Percentiles rank a stretch among this genome's conserved stretches.
These are phyloP conservation scores for Priceomyces melissophilus DNA, from an alignment of 805 yeast genomes.

Conservation along the genomic window DNA sequence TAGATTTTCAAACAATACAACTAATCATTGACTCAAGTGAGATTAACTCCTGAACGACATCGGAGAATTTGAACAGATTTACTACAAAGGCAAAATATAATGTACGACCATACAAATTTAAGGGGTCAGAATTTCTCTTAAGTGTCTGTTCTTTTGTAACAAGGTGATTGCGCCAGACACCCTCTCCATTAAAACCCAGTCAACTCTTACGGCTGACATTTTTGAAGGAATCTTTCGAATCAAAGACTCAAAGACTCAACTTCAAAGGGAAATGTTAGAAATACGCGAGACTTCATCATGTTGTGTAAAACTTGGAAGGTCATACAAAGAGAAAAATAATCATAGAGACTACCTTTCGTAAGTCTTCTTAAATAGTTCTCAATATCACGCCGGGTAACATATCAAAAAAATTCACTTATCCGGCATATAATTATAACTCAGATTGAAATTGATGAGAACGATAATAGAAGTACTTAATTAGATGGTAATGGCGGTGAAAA, in stretches of 20 bases:
- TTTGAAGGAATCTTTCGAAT: slow-evolving; percentile 31
- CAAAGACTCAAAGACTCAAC: slow-evolving; percentile 31
- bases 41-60: background rate
- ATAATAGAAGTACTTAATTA: background rate
- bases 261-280: slow-evolving; percentile 41
- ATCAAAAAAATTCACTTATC: slow-evolving; percentile 4
- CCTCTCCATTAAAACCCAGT: slow-evolving; percentile 44
- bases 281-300: slow-evolving; percentile 62
- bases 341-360: background rate
- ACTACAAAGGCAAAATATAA: background rate
- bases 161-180: slow-evolving; percentile 50
- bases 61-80: background rate
- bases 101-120: slow-evolving; percentile 6
- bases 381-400: slow-evolving; percentile 8
- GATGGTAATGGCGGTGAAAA: slow-evolving; percentile 20
- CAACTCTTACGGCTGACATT: slow-evolving; percentile 29
- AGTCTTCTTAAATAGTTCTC: slow-evolving; percentile 11
- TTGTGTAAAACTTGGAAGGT: slow-evolving; percentile 64
- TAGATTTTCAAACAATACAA: slow-evolving; percentile 3
- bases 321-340: slow-evolving; percentile 31
- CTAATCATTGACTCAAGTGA: background rate
- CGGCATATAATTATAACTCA: slow-evolving; percentile 1
- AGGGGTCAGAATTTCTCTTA: slow-evolving; percentile 46
- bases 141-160: slow-evolving; percentile 43
- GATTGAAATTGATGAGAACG: background rate